Evolutionary conservation across 2,329 filamentous ascomycete genomes (phyloP).

Genomic region (Ceratocystis huliohia): DNA sequence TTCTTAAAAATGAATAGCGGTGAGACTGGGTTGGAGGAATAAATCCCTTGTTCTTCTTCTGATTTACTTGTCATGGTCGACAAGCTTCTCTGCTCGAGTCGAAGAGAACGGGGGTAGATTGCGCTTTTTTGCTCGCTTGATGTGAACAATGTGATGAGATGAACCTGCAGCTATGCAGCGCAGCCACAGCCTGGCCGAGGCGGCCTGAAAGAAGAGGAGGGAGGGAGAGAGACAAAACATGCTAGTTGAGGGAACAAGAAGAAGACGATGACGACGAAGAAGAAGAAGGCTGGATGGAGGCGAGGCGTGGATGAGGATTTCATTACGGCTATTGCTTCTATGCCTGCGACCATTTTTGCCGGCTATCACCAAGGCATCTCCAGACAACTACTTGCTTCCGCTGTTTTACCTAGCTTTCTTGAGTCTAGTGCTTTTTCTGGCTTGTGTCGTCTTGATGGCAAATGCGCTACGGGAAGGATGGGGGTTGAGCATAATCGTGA

Average conservation of each 20-base stretch:
- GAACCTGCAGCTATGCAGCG: not conserved
- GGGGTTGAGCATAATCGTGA: not conserved
- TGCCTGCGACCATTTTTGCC: too few relatives aligned
- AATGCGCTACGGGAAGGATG: slow-evolving; percentile 5
- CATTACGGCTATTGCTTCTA: too few relatives aligned
- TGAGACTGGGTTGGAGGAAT: too few relatives aligned
- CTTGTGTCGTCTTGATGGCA: not conserved
- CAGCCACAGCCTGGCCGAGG: slow-evolving; percentile 4
- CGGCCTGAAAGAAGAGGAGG: not conserved
- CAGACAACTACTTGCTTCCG: too few relatives aligned
- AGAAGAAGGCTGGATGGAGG: not conserved
- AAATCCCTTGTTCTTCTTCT: too few relatives aligned
- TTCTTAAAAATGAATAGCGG: too few relatives aligned
- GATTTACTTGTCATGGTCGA: too few relatives aligned
- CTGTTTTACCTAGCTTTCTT: too few relatives aligned
- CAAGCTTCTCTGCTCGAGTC: not conserved
- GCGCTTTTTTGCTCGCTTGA: not conserved
- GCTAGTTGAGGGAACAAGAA: not conserved
- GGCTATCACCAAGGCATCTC: too few relatives aligned
- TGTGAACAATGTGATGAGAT: not conserved
- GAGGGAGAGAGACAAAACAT: not conserved
- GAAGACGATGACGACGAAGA: too few relatives aligned
- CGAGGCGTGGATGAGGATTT: not conserved
- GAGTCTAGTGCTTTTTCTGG: not conserved
- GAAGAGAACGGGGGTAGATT: too few relatives aligned